A percentile compares a stretch with the other conserved stretches of the same genome.
Evolutionary conservation across 306 rosid species (phyloP).

Genomic region (Myrica gale): DNA sequence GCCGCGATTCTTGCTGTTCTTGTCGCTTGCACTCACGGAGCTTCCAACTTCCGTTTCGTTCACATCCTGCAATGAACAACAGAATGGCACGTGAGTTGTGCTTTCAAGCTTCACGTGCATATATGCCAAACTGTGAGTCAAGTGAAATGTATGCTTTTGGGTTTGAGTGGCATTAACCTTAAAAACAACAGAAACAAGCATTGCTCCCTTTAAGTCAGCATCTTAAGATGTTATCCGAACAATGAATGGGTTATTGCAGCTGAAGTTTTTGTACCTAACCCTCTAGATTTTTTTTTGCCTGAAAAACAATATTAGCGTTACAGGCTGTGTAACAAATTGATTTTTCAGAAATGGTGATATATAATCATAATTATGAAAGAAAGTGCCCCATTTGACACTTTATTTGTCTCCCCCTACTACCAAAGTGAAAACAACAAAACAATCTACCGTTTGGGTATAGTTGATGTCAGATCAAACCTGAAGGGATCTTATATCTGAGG

Average conservation of each 20-base stretch:
- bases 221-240: not conserved
- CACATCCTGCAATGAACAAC: conserved; percentile 41
- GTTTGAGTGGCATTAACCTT: not conserved
- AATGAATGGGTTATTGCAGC: not conserved
- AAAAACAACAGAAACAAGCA: not conserved
- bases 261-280: not conserved
- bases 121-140: not conserved
- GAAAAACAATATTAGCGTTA: not conserved
- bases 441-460: not conserved
- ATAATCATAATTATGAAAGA: not conserved
- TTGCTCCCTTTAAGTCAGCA: not conserved
- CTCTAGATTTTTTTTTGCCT: not conserved
- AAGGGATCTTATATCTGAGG: conserved; percentile 8
- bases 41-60: conserved; percentile 29
- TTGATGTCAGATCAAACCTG: conserved; percentile 45
- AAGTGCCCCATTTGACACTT: not conserved
- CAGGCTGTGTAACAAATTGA: not conserved
- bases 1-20: conserved; percentile 36
- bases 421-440: not conserved
- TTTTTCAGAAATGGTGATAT: not conserved
- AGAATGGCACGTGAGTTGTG: not conserved
- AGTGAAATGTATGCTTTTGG: not conserved
- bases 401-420: not conserved
- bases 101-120: not conserved
- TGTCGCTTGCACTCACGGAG: conserved; percentile 16